A percentile compares a stretch with the other conserved stretches of the same genome.
These are phyloP conservation scores for Oryza nivara DNA, from an alignment of 176 grass and related monocot genomes.

Conservation along the genomic window DNA sequence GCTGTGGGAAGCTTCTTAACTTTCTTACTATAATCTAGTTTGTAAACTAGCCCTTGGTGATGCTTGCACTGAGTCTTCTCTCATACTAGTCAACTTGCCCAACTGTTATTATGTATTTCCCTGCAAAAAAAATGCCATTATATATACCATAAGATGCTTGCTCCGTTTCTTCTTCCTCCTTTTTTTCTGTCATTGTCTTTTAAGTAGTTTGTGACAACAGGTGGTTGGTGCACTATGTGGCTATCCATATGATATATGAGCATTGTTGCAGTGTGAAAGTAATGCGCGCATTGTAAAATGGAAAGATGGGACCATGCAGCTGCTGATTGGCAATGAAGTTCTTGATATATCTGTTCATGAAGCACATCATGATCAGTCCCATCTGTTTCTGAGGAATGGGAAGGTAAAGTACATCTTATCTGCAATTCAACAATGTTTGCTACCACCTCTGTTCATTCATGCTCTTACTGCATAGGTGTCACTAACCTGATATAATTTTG, in stretches of 20 bases:
- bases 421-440: conserved; percentile 18
- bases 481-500: conserved; percentile 36
- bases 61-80: conserved; percentile 22
- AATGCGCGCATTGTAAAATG: conserved; percentile 98
- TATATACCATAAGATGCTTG: background rate
- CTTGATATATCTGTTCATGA: conserved; percentile 96
- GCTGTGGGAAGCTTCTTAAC: background rate
- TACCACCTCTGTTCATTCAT: conserved; percentile 23
- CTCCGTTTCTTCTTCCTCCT: background rate
- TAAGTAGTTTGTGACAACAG: background rate
- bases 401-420: conserved; percentile 54
- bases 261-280: conserved; percentile 73
- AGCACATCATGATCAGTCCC: conserved; percentile 84
- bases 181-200: conserved; percentile 1
- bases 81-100: background rate
- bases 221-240: background rate
- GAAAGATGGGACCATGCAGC: conserved; percentile 93
- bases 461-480: conserved; percentile 20
- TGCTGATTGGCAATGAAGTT: conserved; percentile 97
- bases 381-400: conserved; percentile 84
- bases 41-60: conserved; percentile 1
- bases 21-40: conserved; percentile 15
- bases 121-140: background rate
- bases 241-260: conserved; percentile 27
- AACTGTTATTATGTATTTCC: conserved; percentile 10